phyloP scores from a whole-genome alignment of 169 alveolate species.

The Cyclospora cayetanensis region DNA sequence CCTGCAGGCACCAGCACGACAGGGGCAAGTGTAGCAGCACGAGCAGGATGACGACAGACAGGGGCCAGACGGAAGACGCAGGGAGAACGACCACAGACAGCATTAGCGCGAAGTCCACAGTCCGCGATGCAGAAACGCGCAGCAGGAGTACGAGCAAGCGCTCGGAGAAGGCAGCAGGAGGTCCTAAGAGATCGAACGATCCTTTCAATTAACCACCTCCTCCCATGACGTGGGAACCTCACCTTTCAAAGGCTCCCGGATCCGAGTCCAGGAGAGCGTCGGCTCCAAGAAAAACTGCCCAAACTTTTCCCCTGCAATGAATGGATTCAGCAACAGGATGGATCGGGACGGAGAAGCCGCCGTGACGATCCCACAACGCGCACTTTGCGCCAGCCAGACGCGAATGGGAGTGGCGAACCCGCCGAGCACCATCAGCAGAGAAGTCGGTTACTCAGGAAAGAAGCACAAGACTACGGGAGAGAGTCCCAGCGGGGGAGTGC shows the following conservation, averaged over 20 bases:
- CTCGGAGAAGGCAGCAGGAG: neutral
- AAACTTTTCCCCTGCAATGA: conserved; percentile 5
- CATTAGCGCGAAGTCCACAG: too few species aligned
- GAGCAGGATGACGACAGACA: neutral
- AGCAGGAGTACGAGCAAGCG: neutral
- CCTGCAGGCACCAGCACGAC: conserved; percentile 31
- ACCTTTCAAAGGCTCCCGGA: conserved; percentile 38
- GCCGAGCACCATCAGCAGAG: too few species aligned
- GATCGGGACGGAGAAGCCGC: too few species aligned
- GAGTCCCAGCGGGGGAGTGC: too few species aligned
- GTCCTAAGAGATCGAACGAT: neutral
- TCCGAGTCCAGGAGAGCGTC: conserved; percentile 10
- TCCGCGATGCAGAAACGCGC: neutral
- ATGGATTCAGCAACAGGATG: too few species aligned
- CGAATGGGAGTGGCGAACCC: too few species aligned
- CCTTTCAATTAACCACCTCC: too few species aligned
- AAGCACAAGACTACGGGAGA: too few species aligned
- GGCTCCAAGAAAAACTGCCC: conserved; percentile 7
- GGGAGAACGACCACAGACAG: neutral
- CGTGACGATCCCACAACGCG: too few species aligned
- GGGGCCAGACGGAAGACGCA: neutral
- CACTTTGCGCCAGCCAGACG: too few species aligned
- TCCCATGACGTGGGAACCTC: neutral
- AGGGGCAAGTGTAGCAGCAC: neutral
- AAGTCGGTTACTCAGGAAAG: too few species aligned